Conservation (phyloP, 768 basidiomycete species). For the Leccinum uliginosum region DNA sequence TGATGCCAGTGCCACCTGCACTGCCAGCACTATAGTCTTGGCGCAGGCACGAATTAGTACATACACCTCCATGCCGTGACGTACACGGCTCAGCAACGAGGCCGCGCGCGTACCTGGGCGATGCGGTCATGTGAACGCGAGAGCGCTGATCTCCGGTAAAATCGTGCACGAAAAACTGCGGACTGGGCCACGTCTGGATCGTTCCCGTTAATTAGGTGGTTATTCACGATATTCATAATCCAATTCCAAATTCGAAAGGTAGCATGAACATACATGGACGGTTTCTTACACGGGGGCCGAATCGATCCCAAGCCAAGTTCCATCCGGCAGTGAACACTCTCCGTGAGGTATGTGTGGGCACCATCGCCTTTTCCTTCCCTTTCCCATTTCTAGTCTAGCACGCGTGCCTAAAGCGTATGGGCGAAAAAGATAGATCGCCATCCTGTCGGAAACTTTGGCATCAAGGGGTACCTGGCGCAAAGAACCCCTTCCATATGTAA, state of each 20-base stretch:
- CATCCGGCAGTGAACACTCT: neutral
- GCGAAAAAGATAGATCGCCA: constrained; percentile 7
- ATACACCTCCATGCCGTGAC: constrained; percentile 11
- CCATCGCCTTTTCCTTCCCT: neutral
- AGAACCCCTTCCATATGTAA: neutral
- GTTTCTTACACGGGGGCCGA: constrained; percentile 11
- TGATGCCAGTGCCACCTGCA: neutral
- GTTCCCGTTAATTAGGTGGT: neutral
- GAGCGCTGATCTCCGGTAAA: neutral
- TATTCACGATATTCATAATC: neutral
- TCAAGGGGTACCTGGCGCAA: neutral
- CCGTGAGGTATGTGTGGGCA: neutral
- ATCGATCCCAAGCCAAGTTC: neutral
- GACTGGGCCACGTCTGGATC: neutral
- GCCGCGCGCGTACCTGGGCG: constrained; percentile 7
- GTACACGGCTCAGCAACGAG: neutral
- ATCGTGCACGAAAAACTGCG: neutral
- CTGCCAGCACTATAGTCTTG: constrained; percentile 9
- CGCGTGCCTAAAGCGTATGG: neutral
- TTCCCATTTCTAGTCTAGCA: neutral
- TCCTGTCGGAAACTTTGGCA: constrained; percentile 12
- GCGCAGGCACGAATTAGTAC: constrained; percentile 4
- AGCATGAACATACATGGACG: neutral
- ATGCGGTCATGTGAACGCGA: constrained; percentile 5
- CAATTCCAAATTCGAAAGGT: constrained; percentile 10